Conservation (phyloP, 208 protist species). For the Acanthamoeba royreba region DNA sequence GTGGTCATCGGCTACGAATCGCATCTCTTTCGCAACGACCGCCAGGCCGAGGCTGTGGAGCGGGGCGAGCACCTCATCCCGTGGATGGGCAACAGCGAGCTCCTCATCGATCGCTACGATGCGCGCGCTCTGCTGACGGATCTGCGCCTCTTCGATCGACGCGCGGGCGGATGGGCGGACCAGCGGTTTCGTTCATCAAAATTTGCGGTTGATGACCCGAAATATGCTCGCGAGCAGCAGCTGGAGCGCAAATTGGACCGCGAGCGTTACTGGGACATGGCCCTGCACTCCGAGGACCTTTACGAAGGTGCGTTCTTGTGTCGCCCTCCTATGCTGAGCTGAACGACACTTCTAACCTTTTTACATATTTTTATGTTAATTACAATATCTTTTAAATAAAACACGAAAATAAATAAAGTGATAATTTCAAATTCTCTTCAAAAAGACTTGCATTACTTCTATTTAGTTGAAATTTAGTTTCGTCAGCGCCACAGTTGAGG, state of each 20-base stretch:
- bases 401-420: too few species aligned
- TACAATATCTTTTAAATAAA: too few species aligned
- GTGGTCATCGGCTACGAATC: constrained; percentile 9
- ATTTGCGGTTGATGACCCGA: not conserved
- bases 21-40: constrained; percentile 10
- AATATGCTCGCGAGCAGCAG: not conserved
- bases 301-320: not conserved
- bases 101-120: constrained; percentile 39
- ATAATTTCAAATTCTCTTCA: too few species aligned
- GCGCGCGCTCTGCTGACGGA: not conserved
- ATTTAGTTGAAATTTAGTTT: too few species aligned
- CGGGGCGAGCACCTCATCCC: not conserved
- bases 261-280: constrained; percentile 39
- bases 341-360: not conserved
- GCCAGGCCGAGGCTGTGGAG: not conserved
- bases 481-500: too few species aligned
- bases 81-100: constrained; percentile 12
- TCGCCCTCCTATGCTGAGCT: too few species aligned
- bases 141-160: not conserved
- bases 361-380: not conserved
- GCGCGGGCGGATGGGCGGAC: not conserved
- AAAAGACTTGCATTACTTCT: too few species aligned
- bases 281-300: constrained; percentile 6
- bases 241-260: not conserved
- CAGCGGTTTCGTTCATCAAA: not conserved